phyloP scores from a whole-genome alignment of 768 basidiomycete genomes.

The Strobilomyces dryophilus region DNA sequence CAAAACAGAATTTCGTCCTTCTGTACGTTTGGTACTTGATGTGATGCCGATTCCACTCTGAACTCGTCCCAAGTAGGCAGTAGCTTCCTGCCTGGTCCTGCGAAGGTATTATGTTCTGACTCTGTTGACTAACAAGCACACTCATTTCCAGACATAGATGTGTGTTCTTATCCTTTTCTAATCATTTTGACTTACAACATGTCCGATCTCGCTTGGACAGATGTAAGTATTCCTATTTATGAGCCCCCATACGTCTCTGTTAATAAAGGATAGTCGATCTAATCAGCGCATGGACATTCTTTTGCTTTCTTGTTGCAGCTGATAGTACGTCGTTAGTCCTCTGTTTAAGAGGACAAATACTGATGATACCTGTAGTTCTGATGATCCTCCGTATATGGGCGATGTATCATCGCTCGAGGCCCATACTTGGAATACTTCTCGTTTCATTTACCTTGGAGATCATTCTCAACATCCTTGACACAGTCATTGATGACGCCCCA shows the following conservation, averaged over 20 bases:
- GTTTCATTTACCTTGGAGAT: background rate
- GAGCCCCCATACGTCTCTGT: background rate
- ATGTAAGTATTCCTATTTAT: background rate
- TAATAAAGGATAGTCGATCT: background rate
- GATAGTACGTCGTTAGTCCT: background rate
- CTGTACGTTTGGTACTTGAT: background rate
- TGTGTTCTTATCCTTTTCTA: background rate
- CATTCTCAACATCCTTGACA: background rate
- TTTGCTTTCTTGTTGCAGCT: background rate
- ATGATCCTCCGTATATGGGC: background rate
- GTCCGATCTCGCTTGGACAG: background rate
- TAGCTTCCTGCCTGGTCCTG: background rate
- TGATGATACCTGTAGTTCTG: background rate
- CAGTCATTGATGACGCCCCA: background rate
- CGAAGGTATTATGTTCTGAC: background rate
- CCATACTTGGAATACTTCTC: background rate
- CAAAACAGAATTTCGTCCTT: background rate
- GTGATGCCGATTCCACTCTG: background rate
- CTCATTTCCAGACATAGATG: background rate
- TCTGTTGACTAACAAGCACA: background rate
- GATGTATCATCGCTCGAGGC: background rate
- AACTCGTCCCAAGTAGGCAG: background rate
- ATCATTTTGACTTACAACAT: too few relatives aligned
- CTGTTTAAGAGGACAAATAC: too few relatives aligned
- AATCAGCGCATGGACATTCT: background rate